Base-by-base conservation (phyloP, 108 stramenopile species). In the Craspedostauros australis region DNA sequence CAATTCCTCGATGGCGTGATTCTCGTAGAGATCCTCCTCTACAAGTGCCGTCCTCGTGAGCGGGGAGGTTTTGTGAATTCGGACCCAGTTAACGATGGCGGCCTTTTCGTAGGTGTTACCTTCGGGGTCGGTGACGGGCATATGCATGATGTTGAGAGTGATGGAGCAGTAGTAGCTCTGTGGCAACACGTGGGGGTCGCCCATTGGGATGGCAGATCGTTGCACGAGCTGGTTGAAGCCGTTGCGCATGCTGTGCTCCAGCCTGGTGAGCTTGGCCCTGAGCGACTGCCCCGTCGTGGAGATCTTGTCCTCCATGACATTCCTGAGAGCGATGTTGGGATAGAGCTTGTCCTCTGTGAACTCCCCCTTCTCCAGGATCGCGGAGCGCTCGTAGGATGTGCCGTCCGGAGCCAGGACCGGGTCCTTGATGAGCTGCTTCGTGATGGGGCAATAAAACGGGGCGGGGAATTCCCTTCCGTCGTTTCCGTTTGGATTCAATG, bases 341-440 rank as follows among this genome's bases (percentile, higher is more conserved):
- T 51, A 62, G 7, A 49, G 5, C 39, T 37, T 46, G 8, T 37
- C 40, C 4, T 21, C 16, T 14, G 46, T 21, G 15, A 38, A 39
- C 15, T 32, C 31, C 27, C 24, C 5, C n/a, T 31, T 14, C 24
- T 22, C 42, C 23, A 38, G 39, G 16, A 60, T 31, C 20, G 30
- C 47, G 9, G 40, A 41, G 0, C 77, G 71, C 29, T 78, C 77
- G 50, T 78, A 78, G 40, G 70, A 63, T 20, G 60, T 57, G 5
- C 77, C 77, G 46, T 75, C 77, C 11, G 60, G 43, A 19, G 65
- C 69, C 6, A 78, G 59, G 2, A 78, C 77, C 5, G 77, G 73
- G 50, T 78, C 77, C 3, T 39, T 19, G n/a, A 78, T 28, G 34
- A 73, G 29, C 42, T 68, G 53, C 50, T 72, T 59, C 0, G 77